phyloP scores from a whole-genome alignment of 1,139 yeast genomes.

The Magnusiomyces magnusii region DNA sequence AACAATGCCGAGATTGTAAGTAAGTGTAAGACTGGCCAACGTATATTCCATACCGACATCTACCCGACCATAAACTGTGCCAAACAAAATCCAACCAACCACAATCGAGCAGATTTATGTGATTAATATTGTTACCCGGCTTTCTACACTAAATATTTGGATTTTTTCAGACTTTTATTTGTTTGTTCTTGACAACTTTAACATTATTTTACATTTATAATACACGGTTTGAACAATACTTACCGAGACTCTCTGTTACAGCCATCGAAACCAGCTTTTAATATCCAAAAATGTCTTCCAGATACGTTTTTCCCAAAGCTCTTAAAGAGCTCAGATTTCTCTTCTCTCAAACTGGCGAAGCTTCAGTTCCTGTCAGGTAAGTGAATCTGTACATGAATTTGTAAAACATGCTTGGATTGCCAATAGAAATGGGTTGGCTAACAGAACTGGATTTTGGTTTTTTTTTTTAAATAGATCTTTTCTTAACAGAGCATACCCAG shows the following conservation, averaged over 20 bases:
- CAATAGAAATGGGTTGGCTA: neutral
- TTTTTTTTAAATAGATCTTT: conserved; percentile 39
- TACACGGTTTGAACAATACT: too few relatives aligned
- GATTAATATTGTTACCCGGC: neutral
- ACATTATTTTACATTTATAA: too few relatives aligned
- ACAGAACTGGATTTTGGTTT: neutral
- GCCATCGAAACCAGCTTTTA: neutral
- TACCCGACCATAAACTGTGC: too few relatives aligned
- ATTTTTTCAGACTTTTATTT: too few relatives aligned
- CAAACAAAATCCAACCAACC: conserved; percentile 1
- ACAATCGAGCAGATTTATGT: neutral
- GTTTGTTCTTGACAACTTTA: too few relatives aligned
- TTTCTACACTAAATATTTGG: neutral
- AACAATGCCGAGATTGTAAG: too few relatives aligned
- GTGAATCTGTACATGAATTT: conserved; percentile 17
- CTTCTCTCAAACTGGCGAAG: conserved; percentile 66
- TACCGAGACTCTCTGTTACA: too few relatives aligned
- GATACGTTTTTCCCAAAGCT: conserved; percentile 53
- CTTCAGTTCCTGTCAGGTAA: conserved; percentile 53
- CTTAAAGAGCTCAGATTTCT: conserved; percentile 74
- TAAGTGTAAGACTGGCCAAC: neutral
- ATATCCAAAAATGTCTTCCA: conserved; percentile 26
- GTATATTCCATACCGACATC: neutral
- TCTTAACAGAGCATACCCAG: conserved; percentile 52
- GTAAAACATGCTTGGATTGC: neutral